Evolutionary conservation across 176 grass and related monocot genomes (phyloP).

Genomic region (Leersia perrieri): DNA sequence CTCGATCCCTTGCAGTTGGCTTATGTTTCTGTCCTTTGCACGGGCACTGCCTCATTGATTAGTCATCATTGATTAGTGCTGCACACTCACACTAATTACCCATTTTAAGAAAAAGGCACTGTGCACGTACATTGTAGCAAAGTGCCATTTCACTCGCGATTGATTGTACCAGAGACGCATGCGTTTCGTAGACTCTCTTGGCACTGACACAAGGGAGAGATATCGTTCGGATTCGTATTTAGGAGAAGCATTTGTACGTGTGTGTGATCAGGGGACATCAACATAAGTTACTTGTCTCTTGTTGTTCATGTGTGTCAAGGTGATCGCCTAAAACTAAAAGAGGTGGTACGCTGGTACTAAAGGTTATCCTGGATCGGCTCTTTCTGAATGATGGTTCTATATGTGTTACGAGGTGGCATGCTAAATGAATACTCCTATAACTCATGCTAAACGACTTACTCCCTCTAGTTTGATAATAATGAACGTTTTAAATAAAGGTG

Average conservation of each 20-base stretch:
- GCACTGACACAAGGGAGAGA: neutral
- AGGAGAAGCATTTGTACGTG: neutral
- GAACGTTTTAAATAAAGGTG: too few species aligned
- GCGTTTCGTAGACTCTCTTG: neutral
- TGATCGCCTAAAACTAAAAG: too few species aligned
- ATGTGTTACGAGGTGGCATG: too few species aligned
- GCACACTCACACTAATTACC: neutral
- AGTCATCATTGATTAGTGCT: too few species aligned
- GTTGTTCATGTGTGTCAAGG: neutral
- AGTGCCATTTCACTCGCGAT: neutral
- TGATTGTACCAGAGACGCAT: neutral
- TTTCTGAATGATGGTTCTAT: too few species aligned
- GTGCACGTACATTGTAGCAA: neutral
- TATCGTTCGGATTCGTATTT: neutral
- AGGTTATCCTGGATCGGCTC: too few species aligned
- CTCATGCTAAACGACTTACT: too few species aligned
- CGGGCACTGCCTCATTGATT: neutral
- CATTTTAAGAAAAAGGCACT: neutral
- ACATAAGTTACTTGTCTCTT: neutral
- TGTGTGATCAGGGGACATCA: neutral
- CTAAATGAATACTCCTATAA: too few species aligned
- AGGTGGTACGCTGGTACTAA: too few species aligned
- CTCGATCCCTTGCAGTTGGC: neutral
- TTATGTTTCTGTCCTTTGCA: conserved; percentile 15
- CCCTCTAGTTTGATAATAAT: too few species aligned